Evolutionary conservation across 345 rosid genomes (phyloP), one percentile per base, ranked within the genome.

Genomic region (Gossypium ekmanianum): DNA sequence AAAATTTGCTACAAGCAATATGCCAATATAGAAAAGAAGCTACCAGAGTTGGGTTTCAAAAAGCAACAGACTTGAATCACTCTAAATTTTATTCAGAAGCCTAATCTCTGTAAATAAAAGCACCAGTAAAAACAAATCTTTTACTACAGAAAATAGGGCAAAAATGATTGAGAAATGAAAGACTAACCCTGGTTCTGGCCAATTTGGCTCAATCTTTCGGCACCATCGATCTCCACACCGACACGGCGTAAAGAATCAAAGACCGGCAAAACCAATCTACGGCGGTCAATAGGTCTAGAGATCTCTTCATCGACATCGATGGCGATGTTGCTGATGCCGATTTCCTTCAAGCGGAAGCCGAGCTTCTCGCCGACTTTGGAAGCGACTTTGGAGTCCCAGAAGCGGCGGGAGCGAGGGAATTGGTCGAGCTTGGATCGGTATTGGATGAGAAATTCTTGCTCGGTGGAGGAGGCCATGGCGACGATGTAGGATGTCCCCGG

Each of bases 331-430:
- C 68, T 74, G 75, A 94, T 83, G 16, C 97, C 97, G 62, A 92
- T 83, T 29, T 89, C 97, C 48, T 75, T 83, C 7, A 94, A 76
- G 34, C 91, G 95, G 12, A 89, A 68, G 11, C 89, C 94, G 39
- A 92, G 87, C 80, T 90, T 90, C 86, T 90, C 93, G n/a, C 98
- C 98, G 68, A 94, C 96, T 69, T 90, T 90, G n/a, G 89, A 85
- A 1, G 93, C 97, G 47, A 81, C 82, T 52, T 81, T 87, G 39
- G 93, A 82, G 79, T 91, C 93, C 97, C 94, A 89, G 78, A 78
- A 71, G 55, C 80, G 78, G 79, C 74, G 85, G 52, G 83, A 76
- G 34, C 84, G 85, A 43, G 89, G 97, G 74, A 87, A 81, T 13
- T 89, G 84, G 76, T 76, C 79, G 87, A 88, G 92, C 71, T 84